A percentile compares a stretch with the other conserved stretches of the same genome.
Evolutionary conservation across 805 yeast genomes (phyloP).

Genomic region (Torulaspora microellipsoides): DNA sequence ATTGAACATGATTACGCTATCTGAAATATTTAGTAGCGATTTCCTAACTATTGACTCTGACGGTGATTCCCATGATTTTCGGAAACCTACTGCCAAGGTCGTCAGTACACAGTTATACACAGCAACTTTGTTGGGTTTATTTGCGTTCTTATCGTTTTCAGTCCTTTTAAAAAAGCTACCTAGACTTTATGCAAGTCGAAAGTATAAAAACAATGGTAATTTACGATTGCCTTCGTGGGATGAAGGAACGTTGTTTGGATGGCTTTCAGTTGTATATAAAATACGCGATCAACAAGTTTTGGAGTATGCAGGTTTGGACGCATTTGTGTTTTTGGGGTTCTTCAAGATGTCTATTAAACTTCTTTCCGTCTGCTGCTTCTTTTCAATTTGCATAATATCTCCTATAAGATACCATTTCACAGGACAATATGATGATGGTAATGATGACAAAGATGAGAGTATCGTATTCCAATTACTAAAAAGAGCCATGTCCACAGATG

Average conservation of each 20-base stretch:
- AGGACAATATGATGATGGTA: slow-evolving; percentile 67
- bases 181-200: slow-evolving; percentile 77
- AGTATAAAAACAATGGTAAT: slow-evolving; percentile 31
- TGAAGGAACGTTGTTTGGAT: slow-evolving; percentile 58
- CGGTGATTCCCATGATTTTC: slow-evolving; percentile 25
- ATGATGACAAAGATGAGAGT: slow-evolving; percentile 28
- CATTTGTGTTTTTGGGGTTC: slow-evolving; percentile 84
- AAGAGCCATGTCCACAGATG: slow-evolving; percentile 21
- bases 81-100: slow-evolving; percentile 45
- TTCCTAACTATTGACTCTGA: too few relatives aligned
- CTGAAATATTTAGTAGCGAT: too few relatives aligned
- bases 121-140: slow-evolving; percentile 61
- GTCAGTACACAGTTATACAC: slow-evolving; percentile 73
- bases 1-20: too few relatives aligned
- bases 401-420: slow-evolving; percentile 82
- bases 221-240: slow-evolving; percentile 34
- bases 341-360: slow-evolving; percentile 83
- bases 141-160: slow-evolving; percentile 68
- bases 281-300: slow-evolving; percentile 73
- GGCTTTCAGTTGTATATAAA: slow-evolving; percentile 65
- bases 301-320: slow-evolving; percentile 91
- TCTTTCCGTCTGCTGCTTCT: slow-evolving; percentile 56
- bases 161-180: slow-evolving; percentile 70
- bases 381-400: slow-evolving; percentile 71
- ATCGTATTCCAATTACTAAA: slow-evolving; percentile 2